Percentiles rank a stretch among this genome's conserved stretches.
These are phyloP conservation scores for Drechslerella stenobrocha DNA, from an alignment of 2,329 filamentous ascomycete species.

Conservation along the genomic window DNA sequence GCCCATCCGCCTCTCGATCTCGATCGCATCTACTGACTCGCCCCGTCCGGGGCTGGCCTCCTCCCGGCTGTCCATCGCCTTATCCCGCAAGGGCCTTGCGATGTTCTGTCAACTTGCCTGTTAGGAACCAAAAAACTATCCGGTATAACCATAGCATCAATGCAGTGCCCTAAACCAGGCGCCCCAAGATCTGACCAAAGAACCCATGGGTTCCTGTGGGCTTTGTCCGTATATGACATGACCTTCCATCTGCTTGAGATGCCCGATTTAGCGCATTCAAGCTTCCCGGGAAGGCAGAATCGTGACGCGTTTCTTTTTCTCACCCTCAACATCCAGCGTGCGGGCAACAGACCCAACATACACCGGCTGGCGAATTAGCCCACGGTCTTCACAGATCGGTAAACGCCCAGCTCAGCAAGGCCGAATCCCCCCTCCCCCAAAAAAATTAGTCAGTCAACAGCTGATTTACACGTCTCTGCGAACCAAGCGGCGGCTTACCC, in stretches of 20 bases:
- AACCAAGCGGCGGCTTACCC: not conserved
- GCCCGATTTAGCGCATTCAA: constrained; percentile 38
- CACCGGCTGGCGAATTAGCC: not conserved
- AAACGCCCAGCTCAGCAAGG: not conserved
- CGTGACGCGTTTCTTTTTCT: constrained; percentile 14
- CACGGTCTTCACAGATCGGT: not conserved
- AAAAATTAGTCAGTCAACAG: constrained; percentile 6
- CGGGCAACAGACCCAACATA: constrained; percentile 7
- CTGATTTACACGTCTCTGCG: constrained; percentile 1
- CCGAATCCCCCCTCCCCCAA: constrained; percentile 1
- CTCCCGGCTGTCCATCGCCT: constrained; percentile 2
- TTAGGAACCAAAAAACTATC: no score
- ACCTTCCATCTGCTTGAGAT: constrained; percentile 42
- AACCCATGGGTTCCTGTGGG: constrained; percentile 1
- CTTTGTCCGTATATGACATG: constrained; percentile 27
- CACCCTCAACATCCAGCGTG: constrained; percentile 10
- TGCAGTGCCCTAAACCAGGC: not conserved
- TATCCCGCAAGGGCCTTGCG: no score
- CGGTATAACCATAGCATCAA: no score
- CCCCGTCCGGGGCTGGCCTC: not conserved
- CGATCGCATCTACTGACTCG: constrained; percentile 30
- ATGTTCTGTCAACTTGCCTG: no score
- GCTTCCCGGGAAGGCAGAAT: constrained; percentile 47
- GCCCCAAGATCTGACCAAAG: constrained; percentile 40
- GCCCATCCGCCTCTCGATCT: constrained; percentile 1